phyloP scores from a whole-genome alignment of 1,284 basidiomycete genomes.

The Gastroboletus turbinatus region DNA sequence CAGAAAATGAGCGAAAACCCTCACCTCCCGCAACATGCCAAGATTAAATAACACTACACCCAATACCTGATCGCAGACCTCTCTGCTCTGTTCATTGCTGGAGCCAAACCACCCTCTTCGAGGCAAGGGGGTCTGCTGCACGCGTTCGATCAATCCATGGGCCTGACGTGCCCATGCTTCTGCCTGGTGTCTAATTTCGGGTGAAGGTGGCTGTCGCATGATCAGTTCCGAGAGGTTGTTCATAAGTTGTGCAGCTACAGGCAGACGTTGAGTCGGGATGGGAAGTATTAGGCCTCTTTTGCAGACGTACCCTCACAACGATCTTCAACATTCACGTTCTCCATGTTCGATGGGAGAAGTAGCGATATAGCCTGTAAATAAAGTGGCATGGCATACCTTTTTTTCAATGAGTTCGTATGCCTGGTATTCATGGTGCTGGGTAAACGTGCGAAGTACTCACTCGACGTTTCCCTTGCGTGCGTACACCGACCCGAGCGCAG shows the following conservation, averaged over 20 bases:
- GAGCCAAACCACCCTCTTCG: slow-evolving; percentile 29
- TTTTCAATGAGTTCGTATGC: neutral
- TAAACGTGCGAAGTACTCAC: slow-evolving; percentile 42
- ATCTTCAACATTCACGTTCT: slow-evolving; percentile 44
- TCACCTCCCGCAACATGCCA: slow-evolving; percentile 49
- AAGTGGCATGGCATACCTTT: slow-evolving; percentile 66
- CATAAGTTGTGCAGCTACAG: slow-evolving; percentile 70
- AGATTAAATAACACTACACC: slow-evolving; percentile 64
- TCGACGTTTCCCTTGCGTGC: slow-evolving; percentile 54
- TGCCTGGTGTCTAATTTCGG: slow-evolving; percentile 51
- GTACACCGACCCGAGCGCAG: slow-evolving; percentile 67
- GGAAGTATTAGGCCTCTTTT: neutral
- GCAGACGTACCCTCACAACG: slow-evolving; percentile 53
- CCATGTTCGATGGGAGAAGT: slow-evolving; percentile 53
- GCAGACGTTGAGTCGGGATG: neutral
- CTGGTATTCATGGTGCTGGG: neutral
- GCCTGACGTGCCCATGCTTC: slow-evolving; percentile 63
- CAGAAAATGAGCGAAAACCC: neutral
- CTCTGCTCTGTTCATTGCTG: slow-evolving; percentile 10
- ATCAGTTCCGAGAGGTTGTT: slow-evolving; percentile 62
- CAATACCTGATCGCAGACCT: slow-evolving; percentile 55
- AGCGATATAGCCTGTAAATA: slow-evolving; percentile 66
- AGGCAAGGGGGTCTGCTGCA: slow-evolving; percentile 19
- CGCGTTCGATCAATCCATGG: slow-evolving; percentile 46
- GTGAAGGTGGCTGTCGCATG: slow-evolving; percentile 46